Evolutionary conservation across 78 protist species (phyloP).

Genomic region (Dictyostelium intermedium): DNA sequence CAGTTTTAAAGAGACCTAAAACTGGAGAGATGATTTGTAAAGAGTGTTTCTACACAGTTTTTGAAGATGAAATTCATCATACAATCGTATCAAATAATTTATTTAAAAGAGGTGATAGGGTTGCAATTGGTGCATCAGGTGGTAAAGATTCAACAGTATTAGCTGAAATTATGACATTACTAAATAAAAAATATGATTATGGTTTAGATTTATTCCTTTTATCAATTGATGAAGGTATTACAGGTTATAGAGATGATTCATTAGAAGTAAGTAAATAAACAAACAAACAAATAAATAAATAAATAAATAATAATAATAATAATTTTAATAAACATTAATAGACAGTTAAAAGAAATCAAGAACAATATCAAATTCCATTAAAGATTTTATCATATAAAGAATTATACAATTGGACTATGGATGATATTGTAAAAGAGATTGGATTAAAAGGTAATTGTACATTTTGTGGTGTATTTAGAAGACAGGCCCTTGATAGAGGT

Average conservation of each 20-base stretch:
- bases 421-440: constrained; percentile 86
- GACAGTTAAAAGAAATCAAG: constrained; percentile 89
- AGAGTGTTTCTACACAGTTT: constrained; percentile 89
- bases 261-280: constrained; percentile 72
- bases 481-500: constrained; percentile 96
- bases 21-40: constrained; percentile 85
- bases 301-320: neutral
- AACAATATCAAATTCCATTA: constrained; percentile 88
- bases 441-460: constrained; percentile 93
- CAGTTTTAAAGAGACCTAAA: constrained; percentile 87
- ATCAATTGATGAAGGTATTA: constrained; percentile 97
- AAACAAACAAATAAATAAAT: neutral
- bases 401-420: constrained; percentile 96
- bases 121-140: constrained; percentile 96
- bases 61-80: constrained; percentile 94
- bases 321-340: neutral
- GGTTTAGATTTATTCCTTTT: constrained; percentile 91
- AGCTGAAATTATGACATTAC: constrained; percentile 80
- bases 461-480: constrained; percentile 95
- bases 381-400: constrained; percentile 90
- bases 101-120: constrained; percentile 86
- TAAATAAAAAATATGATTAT: constrained; percentile 87
- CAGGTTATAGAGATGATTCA: constrained; percentile 97
- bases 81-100: constrained; percentile 83
- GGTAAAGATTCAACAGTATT: constrained; percentile 97